Percentiles rank a stretch among this genome's conserved stretches.
These are phyloP conservation scores for Colletotrichum scovillei DNA, from an alignment of 2,329 filamentous ascomycete species.

Conservation along the genomic window DNA sequence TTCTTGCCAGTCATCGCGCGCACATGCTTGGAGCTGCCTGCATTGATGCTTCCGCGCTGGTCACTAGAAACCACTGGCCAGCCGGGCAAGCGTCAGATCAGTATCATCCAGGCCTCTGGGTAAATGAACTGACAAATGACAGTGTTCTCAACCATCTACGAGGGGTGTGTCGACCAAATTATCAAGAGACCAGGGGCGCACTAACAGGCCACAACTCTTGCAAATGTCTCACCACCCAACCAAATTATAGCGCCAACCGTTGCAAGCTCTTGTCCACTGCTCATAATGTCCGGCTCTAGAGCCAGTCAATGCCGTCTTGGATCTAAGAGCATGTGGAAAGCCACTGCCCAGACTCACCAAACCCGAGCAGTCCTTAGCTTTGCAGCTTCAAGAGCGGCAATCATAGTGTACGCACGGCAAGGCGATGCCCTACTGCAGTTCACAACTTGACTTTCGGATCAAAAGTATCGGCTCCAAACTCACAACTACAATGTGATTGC, in stretches of 20 bases:
- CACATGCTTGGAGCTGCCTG: background rate
- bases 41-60: slow-evolving; percentile 6
- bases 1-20: background rate
- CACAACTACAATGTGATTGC: background rate
- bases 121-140: background rate
- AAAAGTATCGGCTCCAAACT: background rate
- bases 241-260: slow-evolving; percentile 22
- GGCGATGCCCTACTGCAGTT: background rate
- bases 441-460: background rate
- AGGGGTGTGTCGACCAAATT: slow-evolving; percentile 11
- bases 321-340: background rate
- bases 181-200: slow-evolving; percentile 19
- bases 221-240: slow-evolving; percentile 18
- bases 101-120: background rate
- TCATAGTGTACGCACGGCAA: too few relatives aligned
- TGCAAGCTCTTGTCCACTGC: slow-evolving; percentile 4
- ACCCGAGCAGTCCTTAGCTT: background rate
- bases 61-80: background rate
- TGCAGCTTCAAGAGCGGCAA: background rate
- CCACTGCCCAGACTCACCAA: background rate
- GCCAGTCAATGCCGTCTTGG: background rate
- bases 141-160: background rate
- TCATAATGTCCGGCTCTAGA: slow-evolving; percentile 6
- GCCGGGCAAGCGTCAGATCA: background rate
- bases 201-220: background rate